Evolutionary conservation across 192 early-diverging fungal species (phyloP), one percentile per base, ranked within the genome.

Genomic region (Gonapodya sp.): DNA sequence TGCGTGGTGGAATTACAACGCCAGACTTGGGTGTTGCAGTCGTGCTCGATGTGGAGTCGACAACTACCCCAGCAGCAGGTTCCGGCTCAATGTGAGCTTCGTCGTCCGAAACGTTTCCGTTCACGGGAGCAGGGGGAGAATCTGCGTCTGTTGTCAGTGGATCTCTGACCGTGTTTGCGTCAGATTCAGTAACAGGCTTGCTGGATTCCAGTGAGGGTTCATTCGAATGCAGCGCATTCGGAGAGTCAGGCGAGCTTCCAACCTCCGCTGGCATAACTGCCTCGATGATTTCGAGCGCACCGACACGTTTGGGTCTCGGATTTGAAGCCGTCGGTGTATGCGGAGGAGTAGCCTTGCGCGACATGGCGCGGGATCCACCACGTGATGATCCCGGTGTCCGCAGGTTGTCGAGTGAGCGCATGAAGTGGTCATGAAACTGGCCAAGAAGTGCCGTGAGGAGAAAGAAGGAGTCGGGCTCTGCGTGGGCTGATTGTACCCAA

Each of bases 401-500:
- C 0, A 88, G 83, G 78, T 83, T 84, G 83, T 94, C 95, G 79
- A 96, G 75, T 0, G 89, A 89, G 14, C 93, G 82, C 1, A 94
- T 91, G 86, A 96, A 96, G 81, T 94, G 90, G 80, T 96, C 94
- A n/a, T 92, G 82, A 24, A 93, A 89, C 79, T 92, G 89, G 1
- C 90, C 81, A 92, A 95, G 90, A 0, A 93, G 81, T 0, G 84
- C 81, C n/a, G 89, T 91, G 82, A 96, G 93, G 35, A 92, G 73
- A 85, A 91, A 94, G 81, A 96, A 96, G 0, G 92, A 84, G 81
- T 95, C 94, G 2, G 94, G 93, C 83, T 95, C 94, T 30, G 91
- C 92, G 79, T 94, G 90, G 1, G 90, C 92, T 87, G 82, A 73
- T 1, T 74, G 31, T 24, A 81, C 36, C 36, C 79, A 34, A 16